These are phyloP conservation scores for Podaxis sp. DNA, from an alignment of 768 basidiomycete genomes.

Conservation along the genomic window DNA sequence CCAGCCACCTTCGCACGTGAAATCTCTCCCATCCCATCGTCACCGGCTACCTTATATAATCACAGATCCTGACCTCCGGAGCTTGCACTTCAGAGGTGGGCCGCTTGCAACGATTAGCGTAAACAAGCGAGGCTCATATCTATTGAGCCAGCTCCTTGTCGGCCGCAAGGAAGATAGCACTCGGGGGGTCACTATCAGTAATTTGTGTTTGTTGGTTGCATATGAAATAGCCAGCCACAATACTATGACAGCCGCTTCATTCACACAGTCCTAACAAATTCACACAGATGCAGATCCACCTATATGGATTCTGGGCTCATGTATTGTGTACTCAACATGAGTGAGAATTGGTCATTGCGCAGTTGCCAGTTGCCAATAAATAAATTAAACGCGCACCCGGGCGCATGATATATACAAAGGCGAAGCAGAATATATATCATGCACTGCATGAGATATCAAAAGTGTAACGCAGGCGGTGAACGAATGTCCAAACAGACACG, in stretches of 20 bases:
- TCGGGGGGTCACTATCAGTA: too few species aligned
- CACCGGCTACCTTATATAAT: neutral
- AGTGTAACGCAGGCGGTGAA: constrained; percentile 26
- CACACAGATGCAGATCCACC: neutral
- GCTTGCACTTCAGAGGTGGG: neutral
- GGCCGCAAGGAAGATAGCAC: too few species aligned
- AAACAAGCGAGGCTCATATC: too few species aligned
- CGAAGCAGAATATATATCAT: constrained; percentile 28
- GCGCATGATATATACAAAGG: constrained; percentile 36
- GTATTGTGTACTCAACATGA: neutral
- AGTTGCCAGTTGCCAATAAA: constrained; percentile 18
- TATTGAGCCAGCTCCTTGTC: too few species aligned
- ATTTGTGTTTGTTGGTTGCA: too few species aligned
- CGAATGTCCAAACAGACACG: constrained; percentile 2
- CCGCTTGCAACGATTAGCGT: neutral
- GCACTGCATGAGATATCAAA: constrained; percentile 25
- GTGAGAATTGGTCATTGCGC: neutral
- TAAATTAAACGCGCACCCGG: constrained; percentile 33
- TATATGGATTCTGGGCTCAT: neutral
- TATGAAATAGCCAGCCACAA: too few species aligned
- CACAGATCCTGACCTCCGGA: neutral
- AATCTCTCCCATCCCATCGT: neutral
- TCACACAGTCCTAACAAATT: neutral
- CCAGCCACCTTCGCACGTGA: neutral
- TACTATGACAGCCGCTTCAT: too few species aligned